These are phyloP conservation scores for Heracleum sosnowskyi DNA, from an alignment of 129 eudicot species.

Conservation along the genomic window DNA sequence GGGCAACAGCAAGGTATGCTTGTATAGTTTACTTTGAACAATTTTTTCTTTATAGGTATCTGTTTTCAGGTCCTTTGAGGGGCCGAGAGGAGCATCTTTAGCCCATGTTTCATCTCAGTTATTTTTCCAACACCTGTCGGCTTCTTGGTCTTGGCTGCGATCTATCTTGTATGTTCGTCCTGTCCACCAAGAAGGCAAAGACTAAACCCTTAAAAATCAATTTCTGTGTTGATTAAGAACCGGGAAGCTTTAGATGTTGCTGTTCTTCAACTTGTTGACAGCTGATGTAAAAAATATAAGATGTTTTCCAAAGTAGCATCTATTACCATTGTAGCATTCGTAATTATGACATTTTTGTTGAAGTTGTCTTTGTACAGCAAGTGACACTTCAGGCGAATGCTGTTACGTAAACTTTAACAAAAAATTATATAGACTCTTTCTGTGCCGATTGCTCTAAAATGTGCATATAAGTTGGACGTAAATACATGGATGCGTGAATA, in stretches of 20 bases:
- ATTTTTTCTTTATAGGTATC: constrained; percentile 28
- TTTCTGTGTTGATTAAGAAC: constrained; percentile 18
- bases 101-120: constrained; percentile 60
- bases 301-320: constrained; percentile 21
- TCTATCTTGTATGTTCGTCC: constrained; percentile 34
- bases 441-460: constrained; percentile 15
- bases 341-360: constrained; percentile 23
- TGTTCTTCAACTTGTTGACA: constrained; percentile 20
- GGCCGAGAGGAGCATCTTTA: constrained; percentile 62
- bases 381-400: constrained; percentile 22
- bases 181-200: constrained; percentile 58
- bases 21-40: constrained; percentile 9
- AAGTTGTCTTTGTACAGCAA: constrained; percentile 17
- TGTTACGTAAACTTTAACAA: too few species aligned
- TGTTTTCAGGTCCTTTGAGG: constrained; percentile 84
- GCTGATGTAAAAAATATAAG: constrained; percentile 13
- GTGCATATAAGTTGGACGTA: constrained; percentile 23
- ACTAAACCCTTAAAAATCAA: constrained; percentile 23
- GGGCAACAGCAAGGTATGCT: constrained; percentile 97
- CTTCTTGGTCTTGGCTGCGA: constrained; percentile 45
- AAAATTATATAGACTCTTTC: constrained; percentile 13
- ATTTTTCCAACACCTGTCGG: constrained; percentile 37
- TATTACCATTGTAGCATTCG: constrained; percentile 17
- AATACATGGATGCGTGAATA: constrained; percentile 9
- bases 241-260: constrained; percentile 29